phyloP scores from a whole-genome alignment of 164 flowering plant genomes.

The Berberis vulgaris region DNA sequence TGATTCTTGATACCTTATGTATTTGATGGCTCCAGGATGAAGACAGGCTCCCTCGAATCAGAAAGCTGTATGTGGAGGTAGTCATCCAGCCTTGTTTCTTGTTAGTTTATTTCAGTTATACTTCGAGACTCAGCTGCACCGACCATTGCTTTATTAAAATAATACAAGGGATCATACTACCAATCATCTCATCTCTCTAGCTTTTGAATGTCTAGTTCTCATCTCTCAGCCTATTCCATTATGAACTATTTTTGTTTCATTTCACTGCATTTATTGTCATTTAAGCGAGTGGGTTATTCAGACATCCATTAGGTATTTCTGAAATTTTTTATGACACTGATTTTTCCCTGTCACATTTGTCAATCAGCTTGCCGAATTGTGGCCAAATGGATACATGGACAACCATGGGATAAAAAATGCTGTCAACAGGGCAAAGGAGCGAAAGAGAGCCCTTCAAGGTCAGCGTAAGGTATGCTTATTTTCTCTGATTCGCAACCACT shows the following conservation, averaged over 20 bases:
- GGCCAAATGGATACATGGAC: slow-evolving; percentile 93
- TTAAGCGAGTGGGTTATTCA: too few relatives aligned
- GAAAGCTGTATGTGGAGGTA: slow-evolving; percentile 92
- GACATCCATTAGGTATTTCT: too few relatives aligned
- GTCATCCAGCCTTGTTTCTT: not conserved
- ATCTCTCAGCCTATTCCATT: too few relatives aligned
- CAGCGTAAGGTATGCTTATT: slow-evolving; percentile 37
- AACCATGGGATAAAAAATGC: slow-evolving; percentile 80
- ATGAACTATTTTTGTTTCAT: too few relatives aligned
- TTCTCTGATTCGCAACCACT: not conserved
- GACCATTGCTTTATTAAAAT: too few relatives aligned
- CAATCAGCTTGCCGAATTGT: slow-evolving; percentile 75
- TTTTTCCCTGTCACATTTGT: not conserved
- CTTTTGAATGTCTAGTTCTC: too few relatives aligned
- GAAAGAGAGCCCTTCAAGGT: slow-evolving; percentile 35
- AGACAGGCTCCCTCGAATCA: slow-evolving; percentile 71
- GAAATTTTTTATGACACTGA: too few relatives aligned
- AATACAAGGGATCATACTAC: too few relatives aligned
- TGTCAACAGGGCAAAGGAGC: slow-evolving; percentile 72
- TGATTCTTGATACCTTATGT: not conserved
- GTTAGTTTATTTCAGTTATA: not conserved
- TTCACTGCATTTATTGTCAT: too few relatives aligned
- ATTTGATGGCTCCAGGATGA: slow-evolving; percentile 76
- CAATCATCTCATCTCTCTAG: too few relatives aligned
- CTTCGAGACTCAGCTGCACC: not conserved